These are phyloP conservation scores for Saccharum spontaneum DNA, from an alignment of 176 grass and related monocot genomes.

Conservation along the genomic window DNA sequence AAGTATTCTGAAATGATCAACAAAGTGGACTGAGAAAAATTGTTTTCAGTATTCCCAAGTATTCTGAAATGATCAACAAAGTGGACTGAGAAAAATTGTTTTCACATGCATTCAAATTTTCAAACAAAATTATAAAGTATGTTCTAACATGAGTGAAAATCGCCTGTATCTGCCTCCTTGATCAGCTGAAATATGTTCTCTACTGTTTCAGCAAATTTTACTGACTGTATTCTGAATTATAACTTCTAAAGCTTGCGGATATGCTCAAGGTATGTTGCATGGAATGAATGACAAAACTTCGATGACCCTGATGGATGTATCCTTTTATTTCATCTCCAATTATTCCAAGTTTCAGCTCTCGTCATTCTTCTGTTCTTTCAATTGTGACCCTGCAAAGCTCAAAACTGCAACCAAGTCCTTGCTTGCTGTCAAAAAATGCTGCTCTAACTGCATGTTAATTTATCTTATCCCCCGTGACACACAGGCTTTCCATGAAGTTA, in stretches of 20 bases:
- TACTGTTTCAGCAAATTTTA: background rate
- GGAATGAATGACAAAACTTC: background rate
- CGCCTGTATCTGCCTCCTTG: background rate
- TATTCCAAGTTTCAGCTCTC: background rate
- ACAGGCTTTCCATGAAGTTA: constrained; percentile 55
- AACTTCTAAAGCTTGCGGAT: background rate
- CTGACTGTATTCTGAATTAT: background rate
- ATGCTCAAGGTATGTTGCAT: constrained; percentile 9
- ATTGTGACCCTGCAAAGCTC: constrained; percentile 19
- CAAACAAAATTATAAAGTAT: background rate
- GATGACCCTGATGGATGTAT: background rate
- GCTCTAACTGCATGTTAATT: constrained; percentile 38
- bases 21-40: background rate
- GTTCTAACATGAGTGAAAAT: background rate
- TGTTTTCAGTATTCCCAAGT: background rate
- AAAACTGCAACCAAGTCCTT: constrained; percentile 32
- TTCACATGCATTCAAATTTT: background rate
- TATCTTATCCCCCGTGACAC: constrained; percentile 46
- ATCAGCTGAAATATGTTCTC: background rate
- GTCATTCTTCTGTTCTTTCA: background rate
- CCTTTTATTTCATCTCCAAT: background rate
- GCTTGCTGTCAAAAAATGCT: constrained; percentile 30
- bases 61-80: background rate
- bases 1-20: background rate
- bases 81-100: background rate